These are phyloP conservation scores for Talaromyces sp. DNA, from an alignment of 2,329 filamentous ascomycete species.

Conservation along the genomic window DNA sequence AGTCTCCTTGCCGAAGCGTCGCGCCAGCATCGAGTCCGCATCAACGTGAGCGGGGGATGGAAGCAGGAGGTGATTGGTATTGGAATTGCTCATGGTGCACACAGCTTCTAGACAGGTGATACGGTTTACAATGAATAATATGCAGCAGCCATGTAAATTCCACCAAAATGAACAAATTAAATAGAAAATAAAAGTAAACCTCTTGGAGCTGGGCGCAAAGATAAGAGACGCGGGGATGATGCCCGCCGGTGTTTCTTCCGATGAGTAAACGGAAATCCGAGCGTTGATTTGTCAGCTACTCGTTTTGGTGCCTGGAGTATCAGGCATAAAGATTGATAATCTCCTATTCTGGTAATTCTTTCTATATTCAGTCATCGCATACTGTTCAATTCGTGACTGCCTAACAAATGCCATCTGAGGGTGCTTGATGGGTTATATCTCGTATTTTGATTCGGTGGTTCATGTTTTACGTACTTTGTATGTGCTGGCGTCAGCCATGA, in stretches of 20 bases:
- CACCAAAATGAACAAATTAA: not conserved
- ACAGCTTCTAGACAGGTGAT: not conserved
- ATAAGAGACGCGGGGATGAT: not conserved
- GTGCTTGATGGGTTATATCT: too few species aligned
- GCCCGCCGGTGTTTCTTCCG: not conserved
- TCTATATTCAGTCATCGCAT: not conserved
- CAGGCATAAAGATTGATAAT: not conserved
- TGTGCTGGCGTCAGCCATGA: not conserved
- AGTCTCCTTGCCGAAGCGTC: slow-evolving; percentile 47
- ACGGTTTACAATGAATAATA: not conserved
- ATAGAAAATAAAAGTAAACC: not conserved
- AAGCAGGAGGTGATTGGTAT: slow-evolving; percentile 31
- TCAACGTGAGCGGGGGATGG: slow-evolving; percentile 55
- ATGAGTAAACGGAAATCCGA: not conserved
- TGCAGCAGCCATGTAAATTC: too few species aligned
- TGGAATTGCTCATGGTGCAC: slow-evolving; percentile 10
- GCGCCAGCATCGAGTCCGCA: slow-evolving; percentile 52
- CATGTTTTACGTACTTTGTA: too few species aligned
- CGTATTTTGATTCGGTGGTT: not conserved
- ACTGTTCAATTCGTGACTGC: not conserved
- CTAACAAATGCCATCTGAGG: too few species aligned
- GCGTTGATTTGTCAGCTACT: not conserved
- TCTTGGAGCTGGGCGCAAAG: slow-evolving; percentile 1
- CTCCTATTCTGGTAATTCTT: not conserved
- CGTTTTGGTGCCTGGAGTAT: not conserved